Evolutionary conservation across 2,329 filamentous ascomycete species (phyloP).

Genomic region (Colletotrichum theobromicola): DNA sequence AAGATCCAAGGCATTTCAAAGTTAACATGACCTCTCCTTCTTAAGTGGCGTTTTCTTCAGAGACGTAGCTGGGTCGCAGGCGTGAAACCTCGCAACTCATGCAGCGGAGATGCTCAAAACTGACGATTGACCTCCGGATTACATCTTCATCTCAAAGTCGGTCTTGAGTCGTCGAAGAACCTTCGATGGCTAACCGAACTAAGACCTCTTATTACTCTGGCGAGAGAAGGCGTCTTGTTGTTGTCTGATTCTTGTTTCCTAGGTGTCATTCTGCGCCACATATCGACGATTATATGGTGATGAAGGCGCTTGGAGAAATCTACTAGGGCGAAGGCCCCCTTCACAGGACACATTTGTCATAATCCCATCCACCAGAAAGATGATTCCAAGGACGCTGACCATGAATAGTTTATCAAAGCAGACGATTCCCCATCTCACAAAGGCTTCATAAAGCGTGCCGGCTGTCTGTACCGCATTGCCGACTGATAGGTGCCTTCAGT

Average conservation of each 20-base stretch:
- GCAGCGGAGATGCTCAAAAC: neutral
- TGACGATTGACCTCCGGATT: neutral
- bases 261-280: neutral
- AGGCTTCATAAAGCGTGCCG: neutral
- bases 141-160: neutral
- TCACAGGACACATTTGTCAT: neutral
- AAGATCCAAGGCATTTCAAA: neutral
- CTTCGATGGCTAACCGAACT: neutral
- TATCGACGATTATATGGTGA: neutral
- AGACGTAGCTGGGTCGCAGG: neutral
- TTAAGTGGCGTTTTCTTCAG: fast-evolving
- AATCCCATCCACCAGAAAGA: neutral
- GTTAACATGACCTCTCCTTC: neutral
- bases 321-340: neutral
- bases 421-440: neutral
- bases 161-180: no score
- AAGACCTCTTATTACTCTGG: neutral
- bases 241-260: fast-evolving
- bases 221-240: neutral
- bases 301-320: neutral
- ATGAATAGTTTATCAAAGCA: neutral
- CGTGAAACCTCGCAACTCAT: neutral
- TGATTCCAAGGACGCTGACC: neutral
- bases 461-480: neutral
- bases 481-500: neutral